Evolutionary conservation across 2,329 filamentous ascomycete species (phyloP).

Genomic region (Fusarium setosum): DNA sequence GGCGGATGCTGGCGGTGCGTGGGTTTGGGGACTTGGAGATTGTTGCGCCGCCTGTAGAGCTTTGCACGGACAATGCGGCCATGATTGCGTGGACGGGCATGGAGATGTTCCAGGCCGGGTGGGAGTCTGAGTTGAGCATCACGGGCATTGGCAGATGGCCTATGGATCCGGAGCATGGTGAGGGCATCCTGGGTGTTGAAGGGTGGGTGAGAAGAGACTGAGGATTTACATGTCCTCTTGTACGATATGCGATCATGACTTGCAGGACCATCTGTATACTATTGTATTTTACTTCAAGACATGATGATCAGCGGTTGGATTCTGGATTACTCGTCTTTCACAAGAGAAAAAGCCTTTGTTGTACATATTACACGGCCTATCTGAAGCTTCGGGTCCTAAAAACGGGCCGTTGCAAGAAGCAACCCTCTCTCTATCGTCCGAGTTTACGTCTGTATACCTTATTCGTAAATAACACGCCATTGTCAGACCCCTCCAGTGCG

Average conservation of each 20-base stretch:
- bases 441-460: constrained; percentile 14
- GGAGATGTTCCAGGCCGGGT: constrained; percentile 90
- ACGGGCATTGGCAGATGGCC: constrained; percentile 77
- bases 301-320: constrained; percentile 9
- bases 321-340: constrained; percentile 18
- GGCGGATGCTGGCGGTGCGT: constrained; percentile 69
- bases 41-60: constrained; percentile 77
- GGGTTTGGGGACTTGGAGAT: constrained; percentile 72
- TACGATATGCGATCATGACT: constrained; percentile 1
- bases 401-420: constrained; percentile 26
- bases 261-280: constrained; percentile 7
- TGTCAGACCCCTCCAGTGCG: constrained; percentile 6
- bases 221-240: not conserved
- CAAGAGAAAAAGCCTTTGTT: constrained; percentile 43
- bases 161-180: constrained; percentile 70
- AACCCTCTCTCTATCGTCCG: constrained; percentile 29
- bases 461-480: not conserved
- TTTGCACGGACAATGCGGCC: constrained; percentile 95
- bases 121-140: constrained; percentile 70
- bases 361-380: constrained; percentile 43
- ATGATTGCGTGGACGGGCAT: constrained; percentile 97
- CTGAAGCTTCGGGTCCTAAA: constrained; percentile 15
- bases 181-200: constrained; percentile 72
- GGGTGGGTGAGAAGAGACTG: constrained; percentile 55
- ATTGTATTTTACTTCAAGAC: constrained; percentile 18